phyloP scores from a whole-genome alignment of 306 rosid genomes.

The Ceratonia siliqua region DNA sequence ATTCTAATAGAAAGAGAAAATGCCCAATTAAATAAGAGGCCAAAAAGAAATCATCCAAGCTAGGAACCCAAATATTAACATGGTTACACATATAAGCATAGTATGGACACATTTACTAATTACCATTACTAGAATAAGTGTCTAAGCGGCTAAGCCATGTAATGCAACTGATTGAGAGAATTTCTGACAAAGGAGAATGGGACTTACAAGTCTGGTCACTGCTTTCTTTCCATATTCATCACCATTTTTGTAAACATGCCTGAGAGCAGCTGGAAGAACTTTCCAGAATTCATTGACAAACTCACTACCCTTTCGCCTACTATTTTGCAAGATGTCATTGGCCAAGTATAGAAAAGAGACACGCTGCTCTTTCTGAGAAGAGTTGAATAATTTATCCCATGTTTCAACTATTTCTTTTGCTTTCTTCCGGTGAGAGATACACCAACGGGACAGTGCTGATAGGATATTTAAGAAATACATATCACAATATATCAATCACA shows the following conservation, averaged over 20 bases:
- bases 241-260: slow-evolving; percentile 60
- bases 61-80: background rate
- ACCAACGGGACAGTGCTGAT: slow-evolving; percentile 75
- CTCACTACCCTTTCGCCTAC: slow-evolving; percentile 82
- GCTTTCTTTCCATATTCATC: slow-evolving; percentile 67
- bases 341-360: slow-evolving; percentile 77
- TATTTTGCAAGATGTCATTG: slow-evolving; percentile 80
- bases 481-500: slow-evolving; percentile 2
- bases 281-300: slow-evolving; percentile 89
- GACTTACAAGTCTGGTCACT: slow-evolving; percentile 67
- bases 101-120: background rate
- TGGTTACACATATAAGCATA: background rate
- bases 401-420: slow-evolving; percentile 76
- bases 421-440: slow-evolving; percentile 68
- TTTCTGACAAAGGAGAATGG: slow-evolving; percentile 5
- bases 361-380: slow-evolving; percentile 68
- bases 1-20: background rate
- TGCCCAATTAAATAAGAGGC: background rate
- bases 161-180: slow-evolving; percentile 5
- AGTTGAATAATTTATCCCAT: slow-evolving; percentile 71
- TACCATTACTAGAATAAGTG: background rate
- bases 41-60: background rate
- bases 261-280: slow-evolving; percentile 72
- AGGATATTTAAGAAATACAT: slow-evolving; percentile 40
- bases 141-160: background rate